Evolutionary conservation across 1,139 yeast genomes (phyloP), one percentile per base, ranked within the genome.

Genomic region (Geotrichum phurueaensis): DNA sequence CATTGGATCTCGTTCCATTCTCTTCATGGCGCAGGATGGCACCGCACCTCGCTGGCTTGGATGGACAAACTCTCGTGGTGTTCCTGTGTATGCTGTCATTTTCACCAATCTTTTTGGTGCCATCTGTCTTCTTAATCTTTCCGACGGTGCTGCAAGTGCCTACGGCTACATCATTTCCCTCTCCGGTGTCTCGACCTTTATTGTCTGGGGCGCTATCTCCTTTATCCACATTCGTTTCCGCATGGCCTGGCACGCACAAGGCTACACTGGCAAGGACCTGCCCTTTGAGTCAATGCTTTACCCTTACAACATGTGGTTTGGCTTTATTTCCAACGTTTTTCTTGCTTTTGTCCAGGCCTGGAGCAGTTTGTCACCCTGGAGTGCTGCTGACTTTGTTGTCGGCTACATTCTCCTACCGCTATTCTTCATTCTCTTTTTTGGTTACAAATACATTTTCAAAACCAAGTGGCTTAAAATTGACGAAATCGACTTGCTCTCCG

Each of bases 101-200:
- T 81, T 69, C 65, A 68, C 76, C 13, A 70, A 78, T 57, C 75
- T 70, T 65, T 79, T 79, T 66, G 75, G 78, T 9, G 70, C 74
- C 48, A 65, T 81, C 64, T 91, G 91, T 1, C 86, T 84, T 72
- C 79, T 92, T 78, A 89, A 86, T 50, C 78, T 84, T 62, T 81
- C 87, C 43, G 74, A 80, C 22, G 80, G 82, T 54, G 95, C 96
- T 58, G 76, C 78, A 36, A 78, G 81, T 18, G 97, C 91, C 12
- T 92, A 91, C 77, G 76, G 81, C 67, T 92, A 96, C 92, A 81
- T 92, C 65, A 81, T 90, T 67, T 89, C 89, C 74, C 85, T 92
- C 56, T 84, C 88, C 51, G 83, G 86, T 20, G 82, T 84, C 31
- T 83, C 85, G 10, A 75, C 82, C 56, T 78, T 83, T 66, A 72